Evolutionary conservation across 169 alveolate species (phyloP), one percentile per base, ranked within the genome.

Genomic region (Eimeria praecox): DNA sequence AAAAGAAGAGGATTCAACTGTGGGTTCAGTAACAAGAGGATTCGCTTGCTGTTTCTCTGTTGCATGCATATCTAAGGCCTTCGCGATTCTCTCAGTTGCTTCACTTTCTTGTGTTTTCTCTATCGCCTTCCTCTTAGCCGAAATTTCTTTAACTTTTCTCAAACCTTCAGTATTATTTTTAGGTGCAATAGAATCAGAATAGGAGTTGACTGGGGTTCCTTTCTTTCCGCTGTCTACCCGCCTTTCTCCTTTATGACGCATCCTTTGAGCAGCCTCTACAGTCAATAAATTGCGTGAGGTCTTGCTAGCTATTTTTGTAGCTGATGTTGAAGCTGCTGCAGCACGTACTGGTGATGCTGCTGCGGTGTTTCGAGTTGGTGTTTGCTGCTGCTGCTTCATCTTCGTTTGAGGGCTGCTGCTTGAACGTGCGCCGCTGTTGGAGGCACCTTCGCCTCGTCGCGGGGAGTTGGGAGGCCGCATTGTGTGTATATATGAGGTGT

Each of bases 371-470:
- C n/a, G n/a, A n/a, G n/a, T n/a, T n/a, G n/a, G n/a, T n/a, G n/a
- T 30, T 22, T 71, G 82, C 82, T 71, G 82, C 82, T n/a, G 16
- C 82, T 71, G 82, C 82, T 71, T 30, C 82, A 33, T 30, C 46
- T 33, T 30, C 46, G 82, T 22, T 14, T 10, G 49, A 12, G 46
- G 49, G 40, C 24, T 71, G 82, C 82, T 71, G 46, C 82, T 59
- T 22, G 46, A 42, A 9, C 22, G 20, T 33, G 46, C 20, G 46
- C 82, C 82, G 9, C 46, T 71, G 46, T 22, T 30, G 82, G 46
- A 38, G 46, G 46, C 46, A 4, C 82, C 33, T 30, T 33, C 38
- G 78, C 78, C 35, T 24, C 18, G 33, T 42, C 82, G 82, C 6
- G 82, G 82, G 46, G 49, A 0, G 16, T 30, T 12, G 46, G 46